phyloP scores from a whole-genome alignment of 2,329 filamentous ascomycete genomes.

The Neocatenulostroma microsporum region DNA sequence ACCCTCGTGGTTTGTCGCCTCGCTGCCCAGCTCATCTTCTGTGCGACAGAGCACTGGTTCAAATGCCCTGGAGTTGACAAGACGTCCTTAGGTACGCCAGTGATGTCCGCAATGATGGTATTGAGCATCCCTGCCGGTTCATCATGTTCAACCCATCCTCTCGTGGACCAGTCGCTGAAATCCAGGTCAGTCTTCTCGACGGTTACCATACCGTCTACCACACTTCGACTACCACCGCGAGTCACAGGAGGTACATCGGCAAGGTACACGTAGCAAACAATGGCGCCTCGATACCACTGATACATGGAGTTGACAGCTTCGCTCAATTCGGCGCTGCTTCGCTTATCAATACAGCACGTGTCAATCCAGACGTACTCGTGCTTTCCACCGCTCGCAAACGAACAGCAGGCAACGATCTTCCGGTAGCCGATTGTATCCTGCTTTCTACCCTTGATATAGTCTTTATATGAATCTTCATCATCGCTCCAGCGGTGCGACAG shows the following conservation, averaged over 20 bases:
- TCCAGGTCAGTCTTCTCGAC: not conserved
- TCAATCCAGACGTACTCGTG: not conserved
- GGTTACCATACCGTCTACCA: not conserved
- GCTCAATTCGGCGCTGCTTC: not conserved
- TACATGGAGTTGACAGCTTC: conserved; percentile 1
- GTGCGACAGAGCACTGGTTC: not conserved
- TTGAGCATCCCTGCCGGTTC: not conserved
- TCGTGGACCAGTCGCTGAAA: not conserved
- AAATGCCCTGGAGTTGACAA: not conserved
- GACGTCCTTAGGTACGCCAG: not conserved
- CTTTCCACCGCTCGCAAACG: not conserved
- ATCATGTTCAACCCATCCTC: not conserved
- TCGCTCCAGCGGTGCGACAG: conserved; percentile 19
- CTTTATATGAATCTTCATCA: conserved; percentile 13
- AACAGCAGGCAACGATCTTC: not conserved
- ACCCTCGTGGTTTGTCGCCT: conserved; percentile 6
- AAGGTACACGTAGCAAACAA: not conserved
- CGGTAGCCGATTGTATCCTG: not conserved
- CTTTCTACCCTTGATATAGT: conserved; percentile 2
- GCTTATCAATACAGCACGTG: conserved; percentile 1
- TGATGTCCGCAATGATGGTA: not conserved
- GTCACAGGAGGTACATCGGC: not conserved
- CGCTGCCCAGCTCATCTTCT: not conserved
- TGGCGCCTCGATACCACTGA: not conserved
- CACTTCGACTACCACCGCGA: not conserved